phyloP scores from a whole-genome alignment of 306 rosid genomes.

The Quercus glauca region DNA sequence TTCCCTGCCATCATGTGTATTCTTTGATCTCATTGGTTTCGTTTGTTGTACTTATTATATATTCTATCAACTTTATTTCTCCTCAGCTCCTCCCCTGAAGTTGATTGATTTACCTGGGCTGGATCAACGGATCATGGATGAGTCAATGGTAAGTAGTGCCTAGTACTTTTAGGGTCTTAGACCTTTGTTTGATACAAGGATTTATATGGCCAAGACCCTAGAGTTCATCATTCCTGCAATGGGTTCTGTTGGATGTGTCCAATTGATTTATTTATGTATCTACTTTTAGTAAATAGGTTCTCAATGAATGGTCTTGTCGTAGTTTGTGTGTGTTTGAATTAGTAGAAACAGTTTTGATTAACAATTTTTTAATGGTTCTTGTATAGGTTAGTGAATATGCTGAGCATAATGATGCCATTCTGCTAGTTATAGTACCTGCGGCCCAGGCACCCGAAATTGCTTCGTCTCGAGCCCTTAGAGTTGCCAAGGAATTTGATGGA shows the following conservation, averaged over 20 bases:
- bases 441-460: constrained; percentile 89
- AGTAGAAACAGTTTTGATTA: not conserved
- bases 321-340: not conserved
- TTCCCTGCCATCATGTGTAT: constrained; percentile 8
- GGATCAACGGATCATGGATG: constrained; percentile 91
- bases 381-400: constrained; percentile 84
- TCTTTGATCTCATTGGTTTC: not conserved
- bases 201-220: constrained; percentile 12
- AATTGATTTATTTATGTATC: not conserved
- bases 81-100: constrained; percentile 91
- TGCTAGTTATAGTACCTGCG: constrained; percentile 83
- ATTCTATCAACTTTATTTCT: constrained; percentile 24
- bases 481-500: constrained; percentile 79
- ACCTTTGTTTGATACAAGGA: not conserved
- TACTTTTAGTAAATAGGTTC: not conserved
- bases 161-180: constrained; percentile 20
- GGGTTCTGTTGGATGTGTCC: not conserved
- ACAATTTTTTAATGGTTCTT: constrained; percentile 30
- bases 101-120: constrained; percentile 96
- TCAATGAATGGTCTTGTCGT: not conserved
- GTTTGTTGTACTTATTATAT: constrained; percentile 6
- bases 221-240: not conserved
- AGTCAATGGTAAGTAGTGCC: constrained; percentile 63
- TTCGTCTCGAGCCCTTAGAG: constrained; percentile 81
- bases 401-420: constrained; percentile 90